These are phyloP conservation scores for Sindora glabra DNA, from an alignment of 306 rosid genomes.

Conservation along the genomic window DNA sequence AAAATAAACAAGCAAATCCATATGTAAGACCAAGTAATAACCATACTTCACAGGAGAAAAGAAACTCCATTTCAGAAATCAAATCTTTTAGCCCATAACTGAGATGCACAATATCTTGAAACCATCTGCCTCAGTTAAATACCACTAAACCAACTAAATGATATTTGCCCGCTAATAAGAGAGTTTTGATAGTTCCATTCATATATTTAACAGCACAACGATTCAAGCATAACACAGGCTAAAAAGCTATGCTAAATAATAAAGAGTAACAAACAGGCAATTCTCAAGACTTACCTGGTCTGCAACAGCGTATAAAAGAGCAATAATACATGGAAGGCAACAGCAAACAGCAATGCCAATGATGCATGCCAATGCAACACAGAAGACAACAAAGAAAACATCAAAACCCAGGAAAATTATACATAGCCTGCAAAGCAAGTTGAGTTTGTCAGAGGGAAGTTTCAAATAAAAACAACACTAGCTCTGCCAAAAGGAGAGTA, in stretches of 20 bases:
- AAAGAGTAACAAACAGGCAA: conserved; percentile 1
- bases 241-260: too few relatives aligned
- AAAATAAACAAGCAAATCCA: background rate
- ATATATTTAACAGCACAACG: background rate
- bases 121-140: background rate
- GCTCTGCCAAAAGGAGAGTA: conserved; percentile 16
- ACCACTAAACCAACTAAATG: background rate
- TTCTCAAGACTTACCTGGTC: conserved; percentile 63
- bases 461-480: conserved; percentile 15
- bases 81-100: background rate
- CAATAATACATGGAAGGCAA: conserved; percentile 90
- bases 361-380: conserved; percentile 93
- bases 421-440: conserved; percentile 72
- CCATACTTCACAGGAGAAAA: background rate
- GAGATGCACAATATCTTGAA: background rate
- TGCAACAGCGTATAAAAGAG: conserved; percentile 87
- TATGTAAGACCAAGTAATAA: background rate
- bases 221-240: too few relatives aligned
- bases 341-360: conserved; percentile 96
- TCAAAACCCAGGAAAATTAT: conserved; percentile 92
- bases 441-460: conserved; percentile 7
- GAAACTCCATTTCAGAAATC: background rate
- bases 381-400: conserved; percentile 95
- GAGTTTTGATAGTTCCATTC: background rate
- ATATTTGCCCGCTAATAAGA: background rate